phyloP scores from a whole-genome alignment of 768 basidiomycete genomes.

The Mycena capillaripes region DNA sequence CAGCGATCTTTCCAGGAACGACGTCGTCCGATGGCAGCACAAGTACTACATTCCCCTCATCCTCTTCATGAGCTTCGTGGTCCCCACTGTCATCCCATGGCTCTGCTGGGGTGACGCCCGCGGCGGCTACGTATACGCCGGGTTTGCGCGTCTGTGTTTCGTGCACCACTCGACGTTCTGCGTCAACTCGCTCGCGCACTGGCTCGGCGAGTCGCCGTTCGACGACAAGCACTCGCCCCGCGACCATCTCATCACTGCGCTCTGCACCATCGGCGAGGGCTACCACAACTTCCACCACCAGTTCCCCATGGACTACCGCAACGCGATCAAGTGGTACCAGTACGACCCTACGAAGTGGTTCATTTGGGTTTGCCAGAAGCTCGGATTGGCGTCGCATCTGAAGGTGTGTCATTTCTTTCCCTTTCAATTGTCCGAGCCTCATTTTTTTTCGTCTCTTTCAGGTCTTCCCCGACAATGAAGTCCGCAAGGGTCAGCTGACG shows the following conservation, averaged over 20 bases:
- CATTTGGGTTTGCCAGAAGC: conserved; percentile 71
- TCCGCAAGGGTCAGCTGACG: conserved; percentile 92
- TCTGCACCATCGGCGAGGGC: conserved; percentile 94
- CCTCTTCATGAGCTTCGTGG: conserved; percentile 76
- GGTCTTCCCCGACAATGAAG: conserved; percentile 72
- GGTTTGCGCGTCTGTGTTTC: conserved; percentile 81
- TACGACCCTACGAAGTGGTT: conserved; percentile 95
- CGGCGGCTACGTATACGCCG: conserved; percentile 92
- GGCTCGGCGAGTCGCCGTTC: conserved; percentile 94
- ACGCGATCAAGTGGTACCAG: conserved; percentile 96
- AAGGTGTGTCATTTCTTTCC: conserved; percentile 55
- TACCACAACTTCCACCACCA: conserved; percentile 99
- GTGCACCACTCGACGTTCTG: conserved; percentile 98
- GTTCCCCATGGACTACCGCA: conserved; percentile 98
- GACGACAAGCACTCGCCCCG: conserved; percentile 98
- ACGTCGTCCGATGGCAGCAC: conserved; percentile 92
- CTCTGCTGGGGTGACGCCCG: conserved; percentile 87
- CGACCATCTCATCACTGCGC: conserved; percentile 91
- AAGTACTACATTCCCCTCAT: conserved; percentile 83
- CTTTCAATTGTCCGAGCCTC: background rate
- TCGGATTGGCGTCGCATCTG: conserved; percentile 82
- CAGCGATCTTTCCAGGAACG: conserved; percentile 86
- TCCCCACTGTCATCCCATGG: conserved; percentile 86
- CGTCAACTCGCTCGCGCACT: conserved; percentile 97
- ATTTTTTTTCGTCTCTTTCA: conserved; percentile 37